Evolutionary conservation across 202 grass and related monocot species (phyloP).

Genomic region (Musa balbisiana): DNA sequence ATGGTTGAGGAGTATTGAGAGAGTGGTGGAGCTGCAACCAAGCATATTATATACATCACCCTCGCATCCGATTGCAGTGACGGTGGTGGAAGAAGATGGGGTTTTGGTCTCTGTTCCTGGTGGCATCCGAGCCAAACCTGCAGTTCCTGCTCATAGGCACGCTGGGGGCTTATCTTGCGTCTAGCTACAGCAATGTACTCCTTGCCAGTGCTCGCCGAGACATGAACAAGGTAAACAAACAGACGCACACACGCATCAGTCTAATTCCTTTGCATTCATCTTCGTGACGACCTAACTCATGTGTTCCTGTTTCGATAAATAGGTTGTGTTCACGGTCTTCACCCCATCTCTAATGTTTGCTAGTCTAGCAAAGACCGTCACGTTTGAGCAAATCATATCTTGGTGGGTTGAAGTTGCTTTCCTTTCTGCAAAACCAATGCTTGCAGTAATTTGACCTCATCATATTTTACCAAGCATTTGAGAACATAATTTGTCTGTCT

Average conservation of each 20-base stretch:
- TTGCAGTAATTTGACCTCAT: too few relatives aligned
- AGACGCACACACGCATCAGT: background rate
- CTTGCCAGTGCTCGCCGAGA: slow-evolving; percentile 49
- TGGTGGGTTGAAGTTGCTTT: slow-evolving; percentile 40
- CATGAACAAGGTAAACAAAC: slow-evolving; percentile 73
- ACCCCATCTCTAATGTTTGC: slow-evolving; percentile 73
- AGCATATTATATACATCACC: background rate
- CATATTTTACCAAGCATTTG: background rate
- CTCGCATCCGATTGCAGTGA: background rate
- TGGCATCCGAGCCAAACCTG: slow-evolving; percentile 66
- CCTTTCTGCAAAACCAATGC: background rate
- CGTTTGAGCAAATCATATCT: slow-evolving; percentile 54
- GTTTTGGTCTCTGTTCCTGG: slow-evolving; percentile 58
- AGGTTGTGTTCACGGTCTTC: slow-evolving; percentile 86
- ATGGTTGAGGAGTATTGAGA: background rate
- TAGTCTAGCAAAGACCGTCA: slow-evolving; percentile 75
- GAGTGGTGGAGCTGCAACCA: background rate
- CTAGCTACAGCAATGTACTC: slow-evolving; percentile 53
- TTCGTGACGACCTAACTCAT: background rate
- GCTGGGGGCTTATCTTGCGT: slow-evolving; percentile 65
- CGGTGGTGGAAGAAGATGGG: slow-evolving; percentile 38
- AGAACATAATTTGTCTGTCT: background rate
- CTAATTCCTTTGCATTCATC: background rate
- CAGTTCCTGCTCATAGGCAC: slow-evolving; percentile 77
- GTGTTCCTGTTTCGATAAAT: slow-evolving; percentile 1